Evolutionary conservation across 805 yeast genomes (phyloP).

Genomic region (Ogataea nakhonphanomensis): DNA sequence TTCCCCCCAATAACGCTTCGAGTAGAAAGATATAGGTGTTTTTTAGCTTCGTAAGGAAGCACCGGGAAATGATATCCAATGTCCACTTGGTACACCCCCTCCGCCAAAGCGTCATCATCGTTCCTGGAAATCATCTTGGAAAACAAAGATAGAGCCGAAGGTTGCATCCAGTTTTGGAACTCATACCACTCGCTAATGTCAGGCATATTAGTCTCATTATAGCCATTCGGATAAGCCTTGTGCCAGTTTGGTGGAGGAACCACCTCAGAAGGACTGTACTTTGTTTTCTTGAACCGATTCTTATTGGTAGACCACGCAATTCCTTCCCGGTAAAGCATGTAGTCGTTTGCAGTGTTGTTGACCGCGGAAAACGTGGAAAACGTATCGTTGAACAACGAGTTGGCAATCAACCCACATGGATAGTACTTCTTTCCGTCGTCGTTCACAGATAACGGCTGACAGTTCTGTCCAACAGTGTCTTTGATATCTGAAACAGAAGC

Average conservation of each 20-base stretch:
- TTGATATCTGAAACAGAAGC: slow-evolving; percentile 49
- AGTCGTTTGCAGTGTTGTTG: slow-evolving; percentile 41
- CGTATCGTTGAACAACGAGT: slow-evolving; percentile 76
- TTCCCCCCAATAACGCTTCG: slow-evolving; percentile 75
- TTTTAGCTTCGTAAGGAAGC: slow-evolving; percentile 60
- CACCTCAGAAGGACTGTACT: slow-evolving; percentile 54
- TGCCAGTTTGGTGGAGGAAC: slow-evolving; percentile 86
- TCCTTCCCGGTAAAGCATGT: slow-evolving; percentile 45
- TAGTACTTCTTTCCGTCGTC: slow-evolving; percentile 53
- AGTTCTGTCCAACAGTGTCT: slow-evolving; percentile 52
- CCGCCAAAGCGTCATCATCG: slow-evolving; percentile 47
- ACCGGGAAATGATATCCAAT: slow-evolving; percentile 83
- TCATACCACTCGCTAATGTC: slow-evolving; percentile 65
- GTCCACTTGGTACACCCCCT: slow-evolving; percentile 61
- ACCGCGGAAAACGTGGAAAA: slow-evolving; percentile 47
- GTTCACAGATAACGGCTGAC: slow-evolving; percentile 58
- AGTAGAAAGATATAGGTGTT: slow-evolving; percentile 64
- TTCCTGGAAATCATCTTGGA: slow-evolving; percentile 65
- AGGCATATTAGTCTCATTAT: slow-evolving; percentile 65
- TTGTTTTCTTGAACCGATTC: slow-evolving; percentile 59
- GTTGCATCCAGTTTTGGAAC: slow-evolving; percentile 84
- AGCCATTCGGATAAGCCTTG: slow-evolving; percentile 68
- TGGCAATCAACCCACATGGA: slow-evolving; percentile 85
- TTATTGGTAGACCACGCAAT: slow-evolving; percentile 75
- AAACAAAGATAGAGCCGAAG: slow-evolving; percentile 69